Base-by-base conservation (phyloP, 1,139 yeast genomes). In the Maudiozyma humilis region DNA sequence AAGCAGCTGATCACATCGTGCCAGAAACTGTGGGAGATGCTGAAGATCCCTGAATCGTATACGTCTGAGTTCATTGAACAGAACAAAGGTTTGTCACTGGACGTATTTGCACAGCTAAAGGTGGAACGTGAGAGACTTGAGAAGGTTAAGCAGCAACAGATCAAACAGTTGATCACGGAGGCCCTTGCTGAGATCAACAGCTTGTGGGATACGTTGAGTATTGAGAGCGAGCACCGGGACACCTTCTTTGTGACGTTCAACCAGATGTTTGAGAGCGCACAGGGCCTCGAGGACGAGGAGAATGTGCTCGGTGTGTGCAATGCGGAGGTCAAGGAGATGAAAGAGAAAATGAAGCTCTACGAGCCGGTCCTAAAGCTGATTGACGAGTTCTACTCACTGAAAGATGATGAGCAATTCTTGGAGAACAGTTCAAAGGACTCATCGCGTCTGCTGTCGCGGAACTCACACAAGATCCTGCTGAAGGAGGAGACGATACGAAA, bases 401-500 rank as follows among this genome's bases (percentile, higher is more conserved):
- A 78, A 32, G 65, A 68, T 17, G 95, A 87, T 54, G 82, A 82
- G 51, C 58, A 63, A 3, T 76, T 76, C 42, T 69, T 91, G 34
- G 79, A 72, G 38, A 82, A 78, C 51, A 78, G 93, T 4, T 75
- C 85, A 1, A 82, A 79, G 54, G 94, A 91, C 59, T 80, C 96
- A 0, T 79, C 93, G 0, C 71, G 97, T 49, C 69, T 89, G 36
- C 66, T 84, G 42, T 76, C 84, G 49, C 77, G 85, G 55, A 81
- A 87, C 51, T 83, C 91, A 2, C 89, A 93, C 52, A 80, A 80
- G 48, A 81, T 88, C 23, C 66, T 89, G 44, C 71, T 85, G 48
- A 75, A 82, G 48, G 97, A 91, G 61, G 96, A 88, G 56, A 81
- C 75, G 56, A 70, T 79, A 36, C 70, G 96, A 43, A 82, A 82